These are phyloP conservation scores for Vigna reflexopilosa DNA, from an alignment of 306 rosid species.

Conservation along the genomic window DNA sequence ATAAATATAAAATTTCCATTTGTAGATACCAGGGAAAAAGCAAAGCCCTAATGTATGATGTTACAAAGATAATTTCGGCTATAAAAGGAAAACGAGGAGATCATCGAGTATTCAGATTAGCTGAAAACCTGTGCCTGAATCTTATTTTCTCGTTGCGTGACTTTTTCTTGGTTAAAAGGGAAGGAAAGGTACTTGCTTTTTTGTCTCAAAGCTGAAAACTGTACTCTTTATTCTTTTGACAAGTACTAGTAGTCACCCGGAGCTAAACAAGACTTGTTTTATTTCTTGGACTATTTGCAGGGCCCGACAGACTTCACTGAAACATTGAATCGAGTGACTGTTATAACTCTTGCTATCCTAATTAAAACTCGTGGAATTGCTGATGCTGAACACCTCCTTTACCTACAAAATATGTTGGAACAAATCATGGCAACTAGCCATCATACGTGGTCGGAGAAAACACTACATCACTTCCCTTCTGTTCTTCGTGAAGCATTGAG, in stretches of 20 bases:
- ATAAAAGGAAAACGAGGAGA: slow-evolving; percentile 89
- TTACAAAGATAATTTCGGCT: slow-evolving; percentile 91
- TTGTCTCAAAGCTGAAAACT: slow-evolving; percentile 45
- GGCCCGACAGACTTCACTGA: slow-evolving; percentile 97
- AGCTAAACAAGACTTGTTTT: not conserved
- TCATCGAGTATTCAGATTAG: slow-evolving; percentile 94
- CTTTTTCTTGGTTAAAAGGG: slow-evolving; percentile 93
- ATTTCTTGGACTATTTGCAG: slow-evolving; percentile 55
- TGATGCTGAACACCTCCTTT: slow-evolving; percentile 93
- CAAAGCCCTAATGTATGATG: slow-evolving; percentile 97
- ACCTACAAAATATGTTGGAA: slow-evolving; percentile 87
- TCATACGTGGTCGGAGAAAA: slow-evolving; percentile 97
- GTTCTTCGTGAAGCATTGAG: slow-evolving; percentile 82
- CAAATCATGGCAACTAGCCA: slow-evolving; percentile 85
- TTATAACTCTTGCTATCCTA: slow-evolving; percentile 90
- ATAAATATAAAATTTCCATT: slow-evolving; percentile 36
- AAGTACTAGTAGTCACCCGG: slow-evolving; percentile 25
- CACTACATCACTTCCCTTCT: slow-evolving; percentile 81
- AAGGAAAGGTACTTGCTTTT: slow-evolving; percentile 78
- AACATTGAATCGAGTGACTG: slow-evolving; percentile 84
- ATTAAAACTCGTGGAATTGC: slow-evolving; percentile 96
- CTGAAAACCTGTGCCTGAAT: slow-evolving; percentile 97
- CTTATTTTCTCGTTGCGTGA: slow-evolving; percentile 90
- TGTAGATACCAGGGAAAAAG: slow-evolving; percentile 92
- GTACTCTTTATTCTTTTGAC: slow-evolving; percentile 4